Evolutionary conservation across 2,329 filamentous ascomycete genomes (phyloP), one percentile per base, ranked within the genome.

Genomic region (Claviceps humidiphila): DNA sequence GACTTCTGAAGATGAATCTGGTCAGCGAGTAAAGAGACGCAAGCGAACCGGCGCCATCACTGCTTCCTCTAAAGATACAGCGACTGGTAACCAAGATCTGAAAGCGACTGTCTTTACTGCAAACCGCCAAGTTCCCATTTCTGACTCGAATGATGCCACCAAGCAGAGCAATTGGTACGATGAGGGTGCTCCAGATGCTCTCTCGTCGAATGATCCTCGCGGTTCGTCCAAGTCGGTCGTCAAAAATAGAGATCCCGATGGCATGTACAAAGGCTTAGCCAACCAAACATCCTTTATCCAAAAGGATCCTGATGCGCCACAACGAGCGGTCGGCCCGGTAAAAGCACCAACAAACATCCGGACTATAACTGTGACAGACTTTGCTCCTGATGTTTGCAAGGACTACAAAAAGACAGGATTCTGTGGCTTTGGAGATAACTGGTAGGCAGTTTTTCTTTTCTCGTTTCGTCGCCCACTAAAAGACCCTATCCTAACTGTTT

Each of bases 361-460:
- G 50, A 95, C 87, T 2, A 85, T 95, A 57, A 97, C 90, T 0
- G 78, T 91, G 6, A 95, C 82, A 37, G 93, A 98, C 64, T 97
- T 88, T 64, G 85, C 87, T 0, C 89, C 91, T 0, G 91, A 97
- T 58, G 87, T 95, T 0, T 98, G 93, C 70, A 97, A 97, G 66
- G 93, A 97, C 64, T 93, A 88, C 68, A 91, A 91, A 59, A 78
- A 87, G 61, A 93, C 84, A 0, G 85, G 85, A 0, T 63, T 58
- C 14, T 69, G 65, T 41, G 66, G 65, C 0, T 68, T 60, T 13
- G 63, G 64, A 0, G 64, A 67, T 11, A 57, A 87, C 71, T 22
- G 82, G 57, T 57, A 49, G 16, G 57, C 55, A 14, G 4, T 13
- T 26, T 16, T 8, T 26, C 1, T 5, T 24, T 26, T n/a, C 17